Base-by-base conservation (phyloP, 2,329 filamentous ascomycete species). In the Trichophaea hybrida region DNA sequence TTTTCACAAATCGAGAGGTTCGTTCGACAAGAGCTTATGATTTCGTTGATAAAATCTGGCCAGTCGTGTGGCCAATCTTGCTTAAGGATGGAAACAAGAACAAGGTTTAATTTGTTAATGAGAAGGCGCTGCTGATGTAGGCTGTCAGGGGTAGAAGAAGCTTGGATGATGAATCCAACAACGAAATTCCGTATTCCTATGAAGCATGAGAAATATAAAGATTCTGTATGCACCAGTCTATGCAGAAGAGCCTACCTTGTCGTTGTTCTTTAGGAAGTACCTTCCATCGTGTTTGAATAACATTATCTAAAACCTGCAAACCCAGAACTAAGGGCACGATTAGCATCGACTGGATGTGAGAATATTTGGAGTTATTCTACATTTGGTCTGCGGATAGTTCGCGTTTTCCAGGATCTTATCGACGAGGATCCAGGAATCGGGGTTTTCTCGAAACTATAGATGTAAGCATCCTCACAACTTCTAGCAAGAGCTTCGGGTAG, bases 11-110 rank as follows among this genome's bases (percentile, higher is more conserved):
- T 94, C 40, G 91, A 93, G 57, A 98, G 78, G 74, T 86, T 96
- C 67, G 88, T 91, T 72, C 94, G 90, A 75, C 90, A 97, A 59
- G 93, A 91, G 24, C 88, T 86, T 69, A 98, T 89, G 74, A 98
- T 98, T 77, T 98, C 93, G 77, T 97, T 97, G 80, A 98, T 97
- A 74, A 98, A 98, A 17, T 89, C 95, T 8, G 94, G 93, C 93
- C 94, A 98, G 78, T 98, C 94, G 75, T 97, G 91, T 59, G 93
- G 93, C 93, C 93, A 98, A 75, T 98, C 93, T 75, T 98, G 93
- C 79, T 98, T 98, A 71, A 98, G 78, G 65, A 98, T 91, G 60
- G 90, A 96, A 68, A 98, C 88, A 65, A 98, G 85, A 60, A 97
- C 91, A 69, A 98, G 81, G 71, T 98, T 98, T 64, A 98, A 83